A percentile compares a stretch with the other conserved stretches of the same genome.
Conservation (phyloP, 148 eudicot genomes). For the Diospyros kaki region DNA sequence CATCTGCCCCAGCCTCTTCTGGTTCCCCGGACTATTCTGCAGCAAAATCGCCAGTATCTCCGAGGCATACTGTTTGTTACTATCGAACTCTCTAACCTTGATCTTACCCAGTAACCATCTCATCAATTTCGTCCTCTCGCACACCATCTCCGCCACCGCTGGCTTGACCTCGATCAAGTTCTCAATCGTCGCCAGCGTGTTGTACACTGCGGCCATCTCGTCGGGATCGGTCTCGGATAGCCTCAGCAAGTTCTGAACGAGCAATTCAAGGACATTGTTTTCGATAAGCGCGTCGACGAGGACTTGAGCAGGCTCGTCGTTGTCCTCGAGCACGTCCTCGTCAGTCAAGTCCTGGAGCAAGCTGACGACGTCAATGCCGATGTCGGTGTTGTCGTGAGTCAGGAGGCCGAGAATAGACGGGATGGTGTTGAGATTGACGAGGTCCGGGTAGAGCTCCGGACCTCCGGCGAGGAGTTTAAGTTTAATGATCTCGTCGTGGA, state of each 20-base stretch:
- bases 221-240: conserved; percentile 69
- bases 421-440: conserved; percentile 51
- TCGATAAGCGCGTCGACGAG: conserved; percentile 76
- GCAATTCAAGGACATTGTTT: conserved; percentile 71
- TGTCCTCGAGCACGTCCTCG: conserved; percentile 80
- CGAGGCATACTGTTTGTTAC: conserved; percentile 91
- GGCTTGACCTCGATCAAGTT: conserved; percentile 93
- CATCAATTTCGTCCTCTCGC: conserved; percentile 84
- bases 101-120: conserved; percentile 86
- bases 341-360: conserved; percentile 79
- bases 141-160: conserved; percentile 72
- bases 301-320: conserved; percentile 68
- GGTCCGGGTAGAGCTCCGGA: conserved; percentile 80
- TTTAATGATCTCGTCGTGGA: conserved; percentile 82
- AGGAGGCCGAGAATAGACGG: conserved; percentile 63
- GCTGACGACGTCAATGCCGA: conserved; percentile 66
- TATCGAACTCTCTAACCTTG: conserved; percentile 86
- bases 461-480: conserved; percentile 79
- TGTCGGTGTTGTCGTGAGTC: conserved; percentile 77
- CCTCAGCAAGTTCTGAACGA: conserved; percentile 66
- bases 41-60: conserved; percentile 93
- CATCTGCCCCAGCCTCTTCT: conserved; percentile 87
- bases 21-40: conserved; percentile 82
- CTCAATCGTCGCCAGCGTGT: conserved; percentile 64
- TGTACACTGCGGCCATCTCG: conserved; percentile 60